phyloP scores from a whole-genome alignment of 2,329 filamentous ascomycete genomes.

The Helotiales sp. region DNA sequence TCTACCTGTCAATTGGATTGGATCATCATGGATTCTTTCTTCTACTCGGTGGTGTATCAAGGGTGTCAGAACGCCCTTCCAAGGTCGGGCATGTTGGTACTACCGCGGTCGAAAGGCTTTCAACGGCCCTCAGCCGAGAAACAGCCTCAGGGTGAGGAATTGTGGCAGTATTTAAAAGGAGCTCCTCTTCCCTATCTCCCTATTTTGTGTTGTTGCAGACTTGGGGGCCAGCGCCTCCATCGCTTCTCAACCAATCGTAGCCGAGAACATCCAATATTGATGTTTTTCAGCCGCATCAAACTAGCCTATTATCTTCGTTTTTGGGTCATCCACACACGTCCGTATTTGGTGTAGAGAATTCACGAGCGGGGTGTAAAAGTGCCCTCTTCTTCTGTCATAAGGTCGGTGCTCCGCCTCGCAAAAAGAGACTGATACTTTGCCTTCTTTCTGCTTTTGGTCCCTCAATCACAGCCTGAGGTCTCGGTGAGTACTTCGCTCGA shows the following conservation, averaged over 20 bases:
- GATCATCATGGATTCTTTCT: neutral
- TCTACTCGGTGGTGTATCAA: neutral
- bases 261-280: no score
- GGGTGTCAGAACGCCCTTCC: neutral
- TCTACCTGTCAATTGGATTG: neutral
- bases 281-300: no score
- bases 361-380: neutral
- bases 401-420: neutral
- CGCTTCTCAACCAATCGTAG: neutral
- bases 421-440: neutral
- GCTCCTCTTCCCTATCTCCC: neutral
- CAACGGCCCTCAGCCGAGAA: neutral
- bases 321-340: neutral
- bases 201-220: neutral
- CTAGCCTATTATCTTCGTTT: neutral
- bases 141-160: neutral
- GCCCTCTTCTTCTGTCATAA: slow-evolving; percentile 3
- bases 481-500: neutral
- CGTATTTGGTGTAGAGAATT: neutral
- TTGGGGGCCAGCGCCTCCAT: neutral
- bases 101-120: neutral
- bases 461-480: neutral
- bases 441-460: neutral
- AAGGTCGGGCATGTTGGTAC: neutral
- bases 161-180: neutral